Conservation (phyloP, 805 yeast species). For the Yarrowia divulgata region DNA sequence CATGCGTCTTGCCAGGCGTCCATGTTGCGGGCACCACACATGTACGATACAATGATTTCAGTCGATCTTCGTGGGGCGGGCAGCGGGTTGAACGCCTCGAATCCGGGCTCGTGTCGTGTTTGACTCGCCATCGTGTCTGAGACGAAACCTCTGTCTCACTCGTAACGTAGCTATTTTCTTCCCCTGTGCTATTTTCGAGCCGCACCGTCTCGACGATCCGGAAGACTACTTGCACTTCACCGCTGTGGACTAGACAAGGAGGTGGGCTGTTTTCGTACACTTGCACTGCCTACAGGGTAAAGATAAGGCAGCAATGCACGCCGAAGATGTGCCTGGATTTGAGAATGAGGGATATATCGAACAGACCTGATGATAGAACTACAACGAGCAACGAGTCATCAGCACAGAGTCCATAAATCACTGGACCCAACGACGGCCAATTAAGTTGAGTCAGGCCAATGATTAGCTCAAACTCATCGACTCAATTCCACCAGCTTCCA, state of each 20-base stretch:
- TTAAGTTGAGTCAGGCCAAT: neutral
- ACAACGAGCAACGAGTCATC: neutral
- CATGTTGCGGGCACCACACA: conserved; percentile 1
- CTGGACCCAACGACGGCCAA: neutral
- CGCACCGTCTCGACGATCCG: neutral
- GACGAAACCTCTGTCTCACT: conserved; percentile 3
- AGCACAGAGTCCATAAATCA: neutral
- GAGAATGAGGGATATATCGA: neutral
- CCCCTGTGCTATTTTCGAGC: neutral
- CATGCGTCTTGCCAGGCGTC: conserved; percentile 4
- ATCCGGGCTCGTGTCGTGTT: neutral
- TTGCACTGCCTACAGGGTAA: neutral
- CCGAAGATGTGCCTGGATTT: neutral
- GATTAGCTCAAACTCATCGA: conserved; percentile 3
- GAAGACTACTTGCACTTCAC: neutral
- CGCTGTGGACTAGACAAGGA: neutral
- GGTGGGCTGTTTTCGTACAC: conserved; percentile 1
- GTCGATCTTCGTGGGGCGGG: neutral
- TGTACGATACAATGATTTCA: conserved; percentile 7
- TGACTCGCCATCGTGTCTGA: neutral
- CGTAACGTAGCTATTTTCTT: neutral
- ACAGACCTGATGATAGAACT: neutral
- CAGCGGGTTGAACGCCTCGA: no score
- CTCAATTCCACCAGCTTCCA: conserved; percentile 35
- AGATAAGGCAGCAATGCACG: conserved; percentile 21